Conservation (phyloP, 768 basidiomycete genomes). For the Mycena rosella region DNA sequence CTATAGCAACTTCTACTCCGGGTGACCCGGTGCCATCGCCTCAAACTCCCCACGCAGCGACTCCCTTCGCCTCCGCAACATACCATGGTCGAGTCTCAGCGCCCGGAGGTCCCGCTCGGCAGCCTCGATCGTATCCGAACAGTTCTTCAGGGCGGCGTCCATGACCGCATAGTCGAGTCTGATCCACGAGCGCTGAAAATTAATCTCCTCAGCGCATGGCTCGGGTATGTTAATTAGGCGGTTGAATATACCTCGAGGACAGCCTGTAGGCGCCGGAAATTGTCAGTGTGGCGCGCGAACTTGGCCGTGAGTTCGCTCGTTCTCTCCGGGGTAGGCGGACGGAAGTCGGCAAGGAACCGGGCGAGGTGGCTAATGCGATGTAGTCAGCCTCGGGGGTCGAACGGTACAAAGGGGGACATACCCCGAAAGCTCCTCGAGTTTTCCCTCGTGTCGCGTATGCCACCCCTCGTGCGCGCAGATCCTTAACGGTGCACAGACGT, state of each 20-base stretch:
- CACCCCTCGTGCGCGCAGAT: neutral
- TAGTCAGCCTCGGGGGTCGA: too few species aligned
- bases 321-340: neutral
- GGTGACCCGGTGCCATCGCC: too few species aligned
- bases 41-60: too few species aligned
- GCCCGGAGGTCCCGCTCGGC: neutral
- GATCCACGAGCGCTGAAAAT: neutral
- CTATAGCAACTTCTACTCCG: too few species aligned
- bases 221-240: neutral
- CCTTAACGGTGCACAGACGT: neutral
- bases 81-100: too few species aligned
- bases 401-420: neutral
- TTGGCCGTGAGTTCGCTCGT: neutral
- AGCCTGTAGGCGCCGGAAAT: neutral
- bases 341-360: neutral
- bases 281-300: neutral
- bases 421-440: neutral
- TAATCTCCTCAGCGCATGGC: neutral
- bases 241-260: neutral
- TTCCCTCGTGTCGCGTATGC: neutral
- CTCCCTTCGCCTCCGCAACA: too few species aligned
- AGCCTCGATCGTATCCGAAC: neutral
- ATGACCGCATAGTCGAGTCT: neutral
- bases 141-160: neutral
- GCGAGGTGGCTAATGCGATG: too few species aligned